These are phyloP conservation scores for Ceratocystis eucalypticola DNA, from an alignment of 2,329 filamentous ascomycete species.

Conservation along the genomic window DNA sequence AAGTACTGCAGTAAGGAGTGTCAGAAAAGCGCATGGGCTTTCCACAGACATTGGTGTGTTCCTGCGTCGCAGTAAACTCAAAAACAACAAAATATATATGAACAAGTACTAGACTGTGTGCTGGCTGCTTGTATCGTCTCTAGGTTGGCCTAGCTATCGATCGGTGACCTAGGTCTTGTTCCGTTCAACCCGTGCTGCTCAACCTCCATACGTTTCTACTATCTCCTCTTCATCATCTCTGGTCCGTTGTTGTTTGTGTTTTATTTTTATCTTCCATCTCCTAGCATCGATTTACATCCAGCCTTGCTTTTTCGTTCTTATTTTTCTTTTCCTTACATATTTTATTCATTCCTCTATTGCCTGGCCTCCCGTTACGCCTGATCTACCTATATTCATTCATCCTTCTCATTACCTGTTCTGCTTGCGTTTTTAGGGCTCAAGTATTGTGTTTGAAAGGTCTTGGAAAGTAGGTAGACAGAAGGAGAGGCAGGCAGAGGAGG, in stretches of 20 bases:
- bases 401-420: background rate
- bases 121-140: background rate
- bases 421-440: background rate
- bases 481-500: background rate
- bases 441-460: background rate
- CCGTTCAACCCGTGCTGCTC: background rate
- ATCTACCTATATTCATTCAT: conserved; percentile 1
- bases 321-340: conserved; percentile 15
- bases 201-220: background rate
- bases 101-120: background rate
- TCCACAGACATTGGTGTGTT: conserved; percentile 95
- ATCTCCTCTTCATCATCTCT: background rate
- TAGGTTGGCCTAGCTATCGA: background rate
- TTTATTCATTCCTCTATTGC: conserved; percentile 15
- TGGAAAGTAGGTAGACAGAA: background rate
- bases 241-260: background rate
- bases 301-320: conserved; percentile 7
- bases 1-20: conserved; percentile 99
- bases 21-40: conserved; percentile 97
- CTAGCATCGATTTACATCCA: background rate
- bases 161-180: background rate
- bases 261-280: background rate
- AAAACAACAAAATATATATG: background rate
- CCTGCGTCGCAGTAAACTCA: conserved; percentile 44
- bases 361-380: conserved; percentile 7